Evolutionary conservation across 2,329 filamentous ascomycete genomes (phyloP), one percentile per base, ranked within the genome.

Genomic region (Verticillium nubilum): DNA sequence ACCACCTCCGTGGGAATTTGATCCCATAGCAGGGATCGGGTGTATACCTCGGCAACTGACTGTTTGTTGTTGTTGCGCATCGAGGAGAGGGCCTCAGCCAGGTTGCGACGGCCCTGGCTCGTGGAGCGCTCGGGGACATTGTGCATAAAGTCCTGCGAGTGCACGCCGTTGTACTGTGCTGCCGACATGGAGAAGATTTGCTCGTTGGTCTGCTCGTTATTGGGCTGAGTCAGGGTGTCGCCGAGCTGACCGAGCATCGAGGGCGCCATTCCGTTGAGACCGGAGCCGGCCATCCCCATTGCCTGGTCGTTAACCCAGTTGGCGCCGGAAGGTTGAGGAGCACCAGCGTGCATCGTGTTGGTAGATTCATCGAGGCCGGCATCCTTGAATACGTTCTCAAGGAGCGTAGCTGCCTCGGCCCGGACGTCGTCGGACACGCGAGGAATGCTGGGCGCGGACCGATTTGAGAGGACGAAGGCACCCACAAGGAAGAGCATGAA

Each of bases 401-500:
- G 84, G 23, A 95, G 84, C 23, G 87, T 86, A 56, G 90, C 88
- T 15, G 91, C 92, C 47, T 90, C 90, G 64, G 85, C 88, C 61
- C 90, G 88, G 59, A 95, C 86, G 67, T 94, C 90, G 59, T 94
- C 89, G 35, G 91, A 89, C 70, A 94, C 88, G 59, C 85, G 85
- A 56, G 90, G 90, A 66, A 96, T 87, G 66, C 86, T 85, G 42
- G 87, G 85, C n/a, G 83, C 78, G 52, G 86, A 85, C 66, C 86
- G 86, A 76, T 93, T 96, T 31, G 94, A 97, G 63, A 95, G 89
- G 67, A 98, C 92, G 71, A 97, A 97, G 58, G 95, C 95, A 71
- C 95, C 95, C 65, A 97, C 93, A 58, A 99, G 89, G 70, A 99
- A 90, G 67, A 97, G 90, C 92, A 97, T 96, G 75, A 94, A 89